phyloP scores from a whole-genome alignment of 495 filamentous ascomycete genomes.

The Bombardia bombarda region DNA sequence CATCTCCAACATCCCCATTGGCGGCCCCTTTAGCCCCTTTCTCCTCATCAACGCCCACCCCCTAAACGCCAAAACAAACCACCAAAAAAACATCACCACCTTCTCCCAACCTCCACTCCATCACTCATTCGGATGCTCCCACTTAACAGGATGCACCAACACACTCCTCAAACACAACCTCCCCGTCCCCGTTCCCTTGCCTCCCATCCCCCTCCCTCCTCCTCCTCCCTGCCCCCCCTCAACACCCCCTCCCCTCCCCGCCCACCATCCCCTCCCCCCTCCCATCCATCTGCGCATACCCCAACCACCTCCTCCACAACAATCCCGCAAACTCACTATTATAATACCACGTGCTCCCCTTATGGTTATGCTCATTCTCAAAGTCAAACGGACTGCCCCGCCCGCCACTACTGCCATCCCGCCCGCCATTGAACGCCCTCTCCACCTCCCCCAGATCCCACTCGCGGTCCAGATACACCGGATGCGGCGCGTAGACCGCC shows the following conservation, averaged over 20 bases:
- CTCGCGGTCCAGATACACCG: constrained; percentile 76
- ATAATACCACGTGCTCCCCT: constrained; percentile 90
- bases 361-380: constrained; percentile 80
- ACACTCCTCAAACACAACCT: constrained; percentile 85
- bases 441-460: constrained; percentile 72
- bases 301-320: constrained; percentile 84
- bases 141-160: constrained; percentile 90
- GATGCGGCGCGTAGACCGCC: constrained; percentile 89
- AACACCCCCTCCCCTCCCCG: constrained; percentile 42
- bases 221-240: constrained; percentile 66
- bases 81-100: not conserved
- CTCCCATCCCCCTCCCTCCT: too few relatives aligned
- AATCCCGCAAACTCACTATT: constrained; percentile 77
- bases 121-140: constrained; percentile 34
- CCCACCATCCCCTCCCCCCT: constrained; percentile 63
- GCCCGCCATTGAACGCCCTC: constrained; percentile 74
- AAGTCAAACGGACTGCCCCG: constrained; percentile 67
- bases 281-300: constrained; percentile 57
- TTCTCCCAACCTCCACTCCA: not conserved
- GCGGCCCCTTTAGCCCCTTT: too few relatives aligned
- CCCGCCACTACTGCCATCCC: constrained; percentile 63
- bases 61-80: not conserved
- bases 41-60: too few relatives aligned
- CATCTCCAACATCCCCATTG: too few relatives aligned
- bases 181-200: constrained; percentile 48